A percentile compares a stretch with the other conserved stretches of the same genome.
These are phyloP conservation scores for Aspergillus pseudoglaucus DNA, from an alignment of 2,329 filamentous ascomycete species.

Conservation along the genomic window DNA sequence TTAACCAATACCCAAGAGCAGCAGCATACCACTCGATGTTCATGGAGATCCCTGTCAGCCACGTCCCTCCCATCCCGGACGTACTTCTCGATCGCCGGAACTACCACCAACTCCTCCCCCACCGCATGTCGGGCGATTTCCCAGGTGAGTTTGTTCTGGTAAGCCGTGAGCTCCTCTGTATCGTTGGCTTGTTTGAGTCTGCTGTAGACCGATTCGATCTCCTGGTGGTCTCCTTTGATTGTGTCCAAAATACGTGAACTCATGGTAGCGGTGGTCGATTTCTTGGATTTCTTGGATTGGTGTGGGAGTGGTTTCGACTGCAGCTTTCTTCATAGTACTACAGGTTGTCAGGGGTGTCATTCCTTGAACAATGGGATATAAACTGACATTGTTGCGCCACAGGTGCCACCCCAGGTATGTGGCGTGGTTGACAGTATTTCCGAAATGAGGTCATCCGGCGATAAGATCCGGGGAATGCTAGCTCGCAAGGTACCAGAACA, in stretches of 20 bases:
- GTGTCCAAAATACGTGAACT: conserved; percentile 23
- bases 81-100: conserved; percentile 48
- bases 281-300: not conserved
- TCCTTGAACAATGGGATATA: not conserved
- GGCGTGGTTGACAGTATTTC: too few species aligned
- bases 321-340: not conserved
- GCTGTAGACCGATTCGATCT: conserved; percentile 37
- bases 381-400: not conserved
- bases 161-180: conserved; percentile 37
- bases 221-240: conserved; percentile 35
- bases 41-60: conserved; percentile 43
- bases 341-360: not conserved
- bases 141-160: conserved; percentile 48
- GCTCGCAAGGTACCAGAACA: too few species aligned
- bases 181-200: conserved; percentile 35
- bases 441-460: not conserved
- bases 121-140: conserved; percentile 45
- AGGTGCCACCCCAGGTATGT: not conserved
- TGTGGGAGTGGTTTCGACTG: not conserved
- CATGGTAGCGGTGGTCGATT: not conserved
- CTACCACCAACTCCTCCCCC: conserved; percentile 47
- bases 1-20: not conserved
- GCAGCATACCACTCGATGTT: conserved; percentile 39
- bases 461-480: not conserved
- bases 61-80: conserved; percentile 38